Base-by-base conservation (phyloP, 192 early-diverging fungal species). In the Umbelopsis sp. region DNA sequence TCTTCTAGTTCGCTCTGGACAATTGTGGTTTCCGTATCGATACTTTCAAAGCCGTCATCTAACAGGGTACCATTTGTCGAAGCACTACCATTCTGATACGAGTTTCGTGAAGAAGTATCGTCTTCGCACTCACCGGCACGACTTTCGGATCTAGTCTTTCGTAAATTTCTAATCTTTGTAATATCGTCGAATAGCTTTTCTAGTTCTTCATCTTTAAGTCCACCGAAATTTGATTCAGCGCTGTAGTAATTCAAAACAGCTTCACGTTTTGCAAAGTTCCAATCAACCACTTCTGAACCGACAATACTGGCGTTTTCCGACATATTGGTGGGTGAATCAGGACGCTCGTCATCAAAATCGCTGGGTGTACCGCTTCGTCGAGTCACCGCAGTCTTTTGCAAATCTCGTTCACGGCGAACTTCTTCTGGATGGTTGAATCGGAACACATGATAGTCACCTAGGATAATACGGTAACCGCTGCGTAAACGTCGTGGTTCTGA, bases 371-470 rank as follows among this genome's bases (percentile, higher is more conserved):
- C 29, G 14, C 43, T 66, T n/a, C 44, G 24, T n/a, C 56, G 47
- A 24, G 47, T 53, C 1, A 70, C 68, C 7, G 68, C 68, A 2
- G 70, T 59, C 70, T 71, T 71, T 56, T 71, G 70, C 9, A 71
- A 41, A 52, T 85, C 84, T 6, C 89, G 82, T 73, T 91, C 90
- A 10, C 81, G 77, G n/a, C 91, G 85, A 2, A 86, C 92, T 70
- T 96, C 92, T 67, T 86, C 88, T 4, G 94, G 94, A 73, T 96
- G 84, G 66, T 92, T 95, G 67, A 95, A 92, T 12, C 94, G 80
- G 70, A 95, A 96, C 0, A 96, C 91, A 80, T 92, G 94, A 66
- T 90, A 84, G 44, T 87, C 85, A 41, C 93, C 93, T 20, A 96
- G 79, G 45, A 95, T 94, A 36, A 96, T 82, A 49, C 94, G 89